Base-by-base conservation (phyloP, 1,284 basidiomycete species). In the Cryptococcus sp. region DNA sequence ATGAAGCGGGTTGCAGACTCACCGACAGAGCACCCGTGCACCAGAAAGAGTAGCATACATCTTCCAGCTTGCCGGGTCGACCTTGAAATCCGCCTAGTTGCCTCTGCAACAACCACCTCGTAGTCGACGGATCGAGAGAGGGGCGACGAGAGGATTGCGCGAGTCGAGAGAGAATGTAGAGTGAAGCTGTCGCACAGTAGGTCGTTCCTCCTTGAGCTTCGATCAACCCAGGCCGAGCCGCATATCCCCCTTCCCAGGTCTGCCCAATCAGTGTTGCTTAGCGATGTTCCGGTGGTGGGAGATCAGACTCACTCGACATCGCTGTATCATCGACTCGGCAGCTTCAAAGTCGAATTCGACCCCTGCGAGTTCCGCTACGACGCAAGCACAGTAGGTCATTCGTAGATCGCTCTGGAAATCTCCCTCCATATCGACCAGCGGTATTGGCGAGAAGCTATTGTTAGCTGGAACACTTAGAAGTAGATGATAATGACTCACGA, bases 1-100 rank as follows among this genome's bases (percentile, higher is more conserved):
- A 12, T 10, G 21, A n/a, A 12, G 12, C 10, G 24, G 26, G 21
- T 34, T 32, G 45, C 7, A 18, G 43, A 69, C 79, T 55, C 56
- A 90, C 88, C 58, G 80, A 74, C 6, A 94, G 69, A 1, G 86
- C 78, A 4, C 83, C 90, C 2, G 86, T 85, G 58, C 86, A 87
- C 92, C 91, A 97, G 69, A 94, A 95, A 57, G 86, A 88, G 71
- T 97, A 97, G 69, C 91, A 97, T 1, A 90, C 87, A 62, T 97
- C 91, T 11, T 85, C 81, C 4, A 79, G 76, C 71, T 97, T 97
- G 51, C 82, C 84, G 2, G 88, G 89, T 12, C 91, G 79, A 1
- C 91, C 91, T 58, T 84, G 77, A 65, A 92, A 93, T 1, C 91
- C 91, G 0, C 87, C 87, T 34, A 79, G 75, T 63, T 91, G 87